A percentile compares a stretch with the other conserved stretches of the same genome.
Conservation (phyloP, 306 rosid species). For the Cucurbita argyrosperma region DNA sequence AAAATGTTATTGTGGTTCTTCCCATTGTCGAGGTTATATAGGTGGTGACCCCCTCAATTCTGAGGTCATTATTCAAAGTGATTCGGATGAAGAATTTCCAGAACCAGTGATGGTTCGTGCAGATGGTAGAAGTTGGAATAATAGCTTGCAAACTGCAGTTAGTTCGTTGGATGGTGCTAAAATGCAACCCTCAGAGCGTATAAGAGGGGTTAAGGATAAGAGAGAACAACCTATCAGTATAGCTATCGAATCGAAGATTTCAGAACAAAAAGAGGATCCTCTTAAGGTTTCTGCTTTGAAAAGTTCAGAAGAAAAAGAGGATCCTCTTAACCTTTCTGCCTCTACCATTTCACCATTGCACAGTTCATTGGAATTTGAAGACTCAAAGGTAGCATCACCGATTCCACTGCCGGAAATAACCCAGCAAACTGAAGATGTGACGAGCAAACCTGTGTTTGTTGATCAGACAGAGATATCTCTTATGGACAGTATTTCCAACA, state of each 20-base stretch:
- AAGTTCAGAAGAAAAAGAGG: slow-evolving; percentile 23
- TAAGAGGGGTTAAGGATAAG: slow-evolving; percentile 23
- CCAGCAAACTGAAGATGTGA: slow-evolving; percentile 36
- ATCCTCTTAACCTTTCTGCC: slow-evolving; percentile 21
- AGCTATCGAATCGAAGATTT: slow-evolving; percentile 13
- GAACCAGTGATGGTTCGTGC: slow-evolving; percentile 61
- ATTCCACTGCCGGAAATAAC: slow-evolving; percentile 29
- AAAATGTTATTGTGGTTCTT: slow-evolving; percentile 79
- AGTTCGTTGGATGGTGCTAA: slow-evolving; percentile 15
- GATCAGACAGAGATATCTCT: slow-evolving; percentile 21
- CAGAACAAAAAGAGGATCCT: slow-evolving; percentile 25
- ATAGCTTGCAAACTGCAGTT: slow-evolving; percentile 10
- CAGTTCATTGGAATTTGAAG: slow-evolving; percentile 29
- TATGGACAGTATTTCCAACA: slow-evolving; percentile 25
- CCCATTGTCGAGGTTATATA: slow-evolving; percentile 76
- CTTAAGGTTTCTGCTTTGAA: slow-evolving; percentile 21
- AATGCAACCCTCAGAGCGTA: slow-evolving; percentile 14
- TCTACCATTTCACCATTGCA: slow-evolving; percentile 30
- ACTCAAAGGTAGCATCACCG: slow-evolving; percentile 27
- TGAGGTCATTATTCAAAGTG: slow-evolving; percentile 67
- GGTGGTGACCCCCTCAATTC: slow-evolving; percentile 73
- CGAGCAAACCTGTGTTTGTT: slow-evolving; percentile 23
- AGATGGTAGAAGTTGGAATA: slow-evolving; percentile 25
- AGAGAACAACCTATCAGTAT: slow-evolving; percentile 17
- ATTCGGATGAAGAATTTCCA: slow-evolving; percentile 90